Evolutionary conservation across 1,139 yeast species (phyloP), one percentile per base, ranked within the genome.

Genomic region (Debaryomyces coudertii): DNA sequence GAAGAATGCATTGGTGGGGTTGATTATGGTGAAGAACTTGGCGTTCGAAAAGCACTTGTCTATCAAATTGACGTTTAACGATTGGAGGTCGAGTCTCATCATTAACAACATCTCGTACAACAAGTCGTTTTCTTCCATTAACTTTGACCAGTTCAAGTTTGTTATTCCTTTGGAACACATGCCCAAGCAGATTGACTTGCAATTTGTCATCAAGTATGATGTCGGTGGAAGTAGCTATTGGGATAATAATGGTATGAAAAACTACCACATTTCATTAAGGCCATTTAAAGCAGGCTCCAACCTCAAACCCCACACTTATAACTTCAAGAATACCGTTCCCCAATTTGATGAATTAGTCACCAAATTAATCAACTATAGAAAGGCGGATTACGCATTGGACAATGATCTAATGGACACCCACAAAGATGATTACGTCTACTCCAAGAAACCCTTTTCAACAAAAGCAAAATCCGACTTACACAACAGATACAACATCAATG

Each of bases 101-200:
- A 62, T 68, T 48, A 62, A 64, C 36, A 63, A 66, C 40, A 59
- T 62, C 14, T 45, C 55, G 2, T 70, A 58, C 51, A 55, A 61
- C 35, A 63, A 62, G 47, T 63, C 68, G 36, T 54, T 68, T 22
- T 49, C 56, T 4, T 50, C 58, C 16, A 57, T 61, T 22, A 58
- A 62, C 38, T 61, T 58, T 44, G 79, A 73, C 57, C 72, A 69
- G 53, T 74, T 74, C 57, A 62, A 62, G 47, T 71, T 73, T 52
- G 62, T 61, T 40, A 60, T 73, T 22, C 66, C 69, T 7, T 57
- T 73, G 37, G 54, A 59, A 23, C 68, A 66, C 38, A 59, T 68
- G 43, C 53, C 52, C 7, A 46, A 40, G 30, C 34, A 52, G 12
- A 46, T 56, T 22, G 49, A 54, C 36, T 48, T 63, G 37, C 66